These are phyloP conservation scores for Coemansia sp. DNA, from an alignment of 192 early-diverging fungal species.

Conservation along the genomic window DNA sequence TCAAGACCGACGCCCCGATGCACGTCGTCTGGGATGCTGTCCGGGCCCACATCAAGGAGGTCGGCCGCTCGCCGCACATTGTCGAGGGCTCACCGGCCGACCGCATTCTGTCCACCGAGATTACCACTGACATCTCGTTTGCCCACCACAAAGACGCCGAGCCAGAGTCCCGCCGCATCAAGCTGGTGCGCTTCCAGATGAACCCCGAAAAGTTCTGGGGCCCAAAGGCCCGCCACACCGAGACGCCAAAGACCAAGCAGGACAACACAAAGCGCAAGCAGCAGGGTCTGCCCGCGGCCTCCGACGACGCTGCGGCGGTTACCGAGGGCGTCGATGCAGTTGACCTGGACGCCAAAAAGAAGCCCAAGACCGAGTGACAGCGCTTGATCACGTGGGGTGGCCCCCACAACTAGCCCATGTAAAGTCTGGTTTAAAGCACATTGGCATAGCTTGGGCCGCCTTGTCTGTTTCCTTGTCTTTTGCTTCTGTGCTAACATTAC, in stretches of 20 bases:
- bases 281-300: background rate
- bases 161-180: slow-evolving; percentile 71
- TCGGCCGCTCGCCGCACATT: slow-evolving; percentile 65
- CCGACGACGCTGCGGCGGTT: slow-evolving; percentile 3
- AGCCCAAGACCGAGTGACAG: slow-evolving; percentile 15
- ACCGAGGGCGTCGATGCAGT: slow-evolving; percentile 4
- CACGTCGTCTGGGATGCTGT: slow-evolving; percentile 92
- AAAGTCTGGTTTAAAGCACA: too few species aligned
- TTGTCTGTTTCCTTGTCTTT: background rate
- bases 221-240: slow-evolving; percentile 74
- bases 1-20: slow-evolving; percentile 93
- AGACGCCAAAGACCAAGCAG: slow-evolving; percentile 32
- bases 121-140: slow-evolving; percentile 67
- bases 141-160: slow-evolving; percentile 66
- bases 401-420: background rate
- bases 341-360: slow-evolving; percentile 23
- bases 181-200: slow-evolving; percentile 90
- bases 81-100: slow-evolving; percentile 64
- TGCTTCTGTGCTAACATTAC: background rate
- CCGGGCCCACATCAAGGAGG: slow-evolving; percentile 68
- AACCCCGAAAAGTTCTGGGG: slow-evolving; percentile 99
- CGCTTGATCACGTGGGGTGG: background rate
- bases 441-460: too few species aligned
- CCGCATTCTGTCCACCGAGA: slow-evolving; percentile 57
- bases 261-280: slow-evolving; percentile 32